A percentile compares a stretch with the other conserved stretches of the same genome.
Conservation (phyloP, 495 filamentous ascomycete genomes). For the Symbiotaphrina buchneri region DNA sequence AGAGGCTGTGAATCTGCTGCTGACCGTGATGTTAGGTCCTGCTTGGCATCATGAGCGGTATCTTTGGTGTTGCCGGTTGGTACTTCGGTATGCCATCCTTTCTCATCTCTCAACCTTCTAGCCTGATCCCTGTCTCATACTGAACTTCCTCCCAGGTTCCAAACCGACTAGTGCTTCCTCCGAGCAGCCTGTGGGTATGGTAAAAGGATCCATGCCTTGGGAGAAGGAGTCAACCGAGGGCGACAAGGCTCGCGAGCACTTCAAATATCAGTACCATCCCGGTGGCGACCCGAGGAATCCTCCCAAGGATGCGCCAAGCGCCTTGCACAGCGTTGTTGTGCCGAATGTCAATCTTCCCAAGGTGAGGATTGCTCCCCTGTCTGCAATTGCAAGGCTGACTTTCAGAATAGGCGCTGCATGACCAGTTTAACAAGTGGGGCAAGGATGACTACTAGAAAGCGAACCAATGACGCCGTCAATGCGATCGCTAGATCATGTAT, state of each 20-base stretch:
- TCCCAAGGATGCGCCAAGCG: constrained; percentile 77
- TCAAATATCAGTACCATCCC: constrained; percentile 87
- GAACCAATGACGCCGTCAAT: too few relatives aligned
- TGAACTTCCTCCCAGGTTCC: constrained; percentile 37
- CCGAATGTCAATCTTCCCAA: constrained; percentile 83
- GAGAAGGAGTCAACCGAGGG: constrained; percentile 34
- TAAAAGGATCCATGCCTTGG: constrained; percentile 70
- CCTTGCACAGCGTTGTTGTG: constrained; percentile 80
- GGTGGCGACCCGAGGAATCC: constrained; percentile 55
- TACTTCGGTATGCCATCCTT: constrained; percentile 55
- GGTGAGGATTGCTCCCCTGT: constrained; percentile 22
- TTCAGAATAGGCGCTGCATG: too few relatives aligned
- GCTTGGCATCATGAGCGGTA: constrained; percentile 73
- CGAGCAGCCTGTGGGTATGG: constrained; percentile 55
- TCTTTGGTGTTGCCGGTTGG: constrained; percentile 72
- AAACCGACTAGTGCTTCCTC: constrained; percentile 70
- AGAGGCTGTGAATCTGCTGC: background rate
- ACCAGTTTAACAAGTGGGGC: constrained; percentile 96
- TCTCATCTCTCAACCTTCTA: constrained; percentile 1
- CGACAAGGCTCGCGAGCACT: constrained; percentile 21
- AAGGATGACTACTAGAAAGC: constrained; percentile 68
- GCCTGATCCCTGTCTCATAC: background rate
- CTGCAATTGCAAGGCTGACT: constrained; percentile 29
- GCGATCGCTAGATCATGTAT: too few relatives aligned
- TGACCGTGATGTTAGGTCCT: constrained; percentile 44